Conservation (phyloP, 352 stramenopile species). For the Phytophthora uliginosa region DNA sequence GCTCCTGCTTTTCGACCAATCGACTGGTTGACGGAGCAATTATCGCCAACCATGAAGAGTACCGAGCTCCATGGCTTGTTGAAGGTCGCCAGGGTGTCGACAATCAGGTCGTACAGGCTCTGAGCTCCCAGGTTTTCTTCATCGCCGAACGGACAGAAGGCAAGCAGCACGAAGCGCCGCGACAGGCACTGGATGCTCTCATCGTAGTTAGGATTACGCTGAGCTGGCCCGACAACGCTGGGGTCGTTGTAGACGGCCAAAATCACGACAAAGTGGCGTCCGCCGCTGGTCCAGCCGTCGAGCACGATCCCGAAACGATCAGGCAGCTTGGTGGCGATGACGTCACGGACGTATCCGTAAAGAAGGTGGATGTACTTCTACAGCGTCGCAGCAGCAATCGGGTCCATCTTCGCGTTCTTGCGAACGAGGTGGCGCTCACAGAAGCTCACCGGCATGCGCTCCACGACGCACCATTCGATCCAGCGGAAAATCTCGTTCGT, state of each 20-base stretch:
- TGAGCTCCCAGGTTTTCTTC: background rate
- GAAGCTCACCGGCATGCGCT: conserved; percentile 1
- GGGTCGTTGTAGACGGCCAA: background rate
- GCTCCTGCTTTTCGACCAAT: background rate
- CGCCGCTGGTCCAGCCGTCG: background rate
- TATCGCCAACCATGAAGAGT: conserved; percentile 9
- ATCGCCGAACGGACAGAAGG: background rate
- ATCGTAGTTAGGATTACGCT: background rate
- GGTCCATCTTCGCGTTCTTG: conserved; percentile 6
- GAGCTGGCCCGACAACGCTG: background rate
- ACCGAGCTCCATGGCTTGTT: background rate
- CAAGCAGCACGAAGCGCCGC: background rate
- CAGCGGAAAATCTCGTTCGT: conserved; percentile 10
- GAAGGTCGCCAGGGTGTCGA: background rate
- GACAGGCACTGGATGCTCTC: conserved; percentile 3
- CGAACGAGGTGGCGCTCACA: conserved; percentile 1
- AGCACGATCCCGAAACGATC: background rate
- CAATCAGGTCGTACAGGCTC: background rate
- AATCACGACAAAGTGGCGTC: background rate
- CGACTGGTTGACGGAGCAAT: conserved; percentile 5
- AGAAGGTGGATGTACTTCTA: background rate
- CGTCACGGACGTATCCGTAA: conserved; percentile 5
- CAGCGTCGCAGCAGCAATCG: background rate
- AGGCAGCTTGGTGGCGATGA: conserved; percentile 1
- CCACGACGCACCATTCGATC: conserved; percentile 5